Conservation (phyloP, 768 basidiomycete species). For the Glaciozyma antarctica region DNA sequence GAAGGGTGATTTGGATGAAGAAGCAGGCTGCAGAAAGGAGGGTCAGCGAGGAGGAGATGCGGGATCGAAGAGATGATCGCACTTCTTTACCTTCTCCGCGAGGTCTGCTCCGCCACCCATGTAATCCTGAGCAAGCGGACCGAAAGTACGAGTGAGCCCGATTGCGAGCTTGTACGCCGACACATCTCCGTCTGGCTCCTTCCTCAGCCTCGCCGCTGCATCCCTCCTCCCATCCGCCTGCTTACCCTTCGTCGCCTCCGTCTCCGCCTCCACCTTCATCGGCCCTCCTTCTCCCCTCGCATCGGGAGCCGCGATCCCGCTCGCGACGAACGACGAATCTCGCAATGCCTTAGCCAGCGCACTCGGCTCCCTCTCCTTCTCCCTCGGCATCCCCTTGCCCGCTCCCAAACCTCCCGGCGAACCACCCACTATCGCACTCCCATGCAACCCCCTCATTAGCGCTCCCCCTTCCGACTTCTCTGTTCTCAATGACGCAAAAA, state of each 20-base stretch:
- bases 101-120: conserved; percentile 1
- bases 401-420: neutral
- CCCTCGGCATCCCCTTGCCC: too few species aligned
- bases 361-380: too few species aligned
- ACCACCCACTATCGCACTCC: neutral
- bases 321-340: neutral
- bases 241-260: too few species aligned
- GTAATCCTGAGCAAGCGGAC: neutral
- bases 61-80: neutral
- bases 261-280: neutral
- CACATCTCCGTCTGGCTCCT: too few species aligned
- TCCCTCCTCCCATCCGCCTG: too few species aligned
- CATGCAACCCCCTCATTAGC: neutral
- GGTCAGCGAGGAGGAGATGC: neutral
- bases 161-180: too few species aligned
- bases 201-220: too few species aligned
- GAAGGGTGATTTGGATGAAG: conserved; percentile 22
- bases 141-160: neutral
- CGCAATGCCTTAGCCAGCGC: neutral
- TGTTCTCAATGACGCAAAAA: neutral
- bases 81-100: conserved; percentile 21
- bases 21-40: conserved; percentile 6
- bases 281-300: neutral
- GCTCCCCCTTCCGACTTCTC: neutral
- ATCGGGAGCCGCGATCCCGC: neutral